Percentiles rank a stretch among this genome's conserved stretches.
phyloP scores from a whole-genome alignment of 352 stramenopile genomes.

The Phytophthora chlamydospora region DNA sequence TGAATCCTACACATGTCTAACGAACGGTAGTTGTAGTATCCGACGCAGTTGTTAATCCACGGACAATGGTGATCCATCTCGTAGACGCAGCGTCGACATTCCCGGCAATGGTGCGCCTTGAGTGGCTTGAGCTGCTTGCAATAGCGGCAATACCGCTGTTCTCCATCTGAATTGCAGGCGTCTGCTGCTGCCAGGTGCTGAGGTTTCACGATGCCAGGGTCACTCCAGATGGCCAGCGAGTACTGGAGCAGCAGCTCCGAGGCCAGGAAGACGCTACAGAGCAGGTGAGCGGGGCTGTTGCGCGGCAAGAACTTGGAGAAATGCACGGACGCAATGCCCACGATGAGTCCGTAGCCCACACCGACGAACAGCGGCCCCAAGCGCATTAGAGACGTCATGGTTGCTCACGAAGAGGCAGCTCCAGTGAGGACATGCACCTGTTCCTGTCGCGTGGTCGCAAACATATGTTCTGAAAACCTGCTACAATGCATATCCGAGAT shows the following conservation, averaged over 20 bases:
- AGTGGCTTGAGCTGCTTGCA: constrained; percentile 35
- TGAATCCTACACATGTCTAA: no score
- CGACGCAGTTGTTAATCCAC: constrained; percentile 98
- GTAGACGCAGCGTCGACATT: constrained; percentile 91
- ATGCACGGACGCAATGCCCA: constrained; percentile 35
- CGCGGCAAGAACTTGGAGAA: constrained; percentile 38
- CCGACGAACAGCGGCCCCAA: constrained; percentile 35
- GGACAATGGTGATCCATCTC: constrained; percentile 98
- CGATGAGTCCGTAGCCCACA: constrained; percentile 41
- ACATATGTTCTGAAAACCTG: no score
- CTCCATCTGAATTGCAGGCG: constrained; percentile 2
- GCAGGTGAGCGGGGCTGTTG: constrained; percentile 8
- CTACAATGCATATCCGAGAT: no score
- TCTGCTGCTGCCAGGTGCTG: constrained; percentile 15
- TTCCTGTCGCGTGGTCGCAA: no score
- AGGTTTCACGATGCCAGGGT: constrained; percentile 39
- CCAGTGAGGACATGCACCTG: not conserved
- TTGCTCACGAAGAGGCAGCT: no score
- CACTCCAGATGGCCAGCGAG: constrained; percentile 47
- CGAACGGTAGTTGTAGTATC: constrained; percentile 93
- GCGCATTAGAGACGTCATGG: no score
- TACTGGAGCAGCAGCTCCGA: constrained; percentile 47
- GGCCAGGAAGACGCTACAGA: constrained; percentile 39
- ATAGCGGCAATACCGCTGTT: constrained; percentile 18
- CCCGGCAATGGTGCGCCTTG: constrained; percentile 66